Conservation (phyloP, 352 stramenopile genomes). For the Pythium guiyangense region DNA sequence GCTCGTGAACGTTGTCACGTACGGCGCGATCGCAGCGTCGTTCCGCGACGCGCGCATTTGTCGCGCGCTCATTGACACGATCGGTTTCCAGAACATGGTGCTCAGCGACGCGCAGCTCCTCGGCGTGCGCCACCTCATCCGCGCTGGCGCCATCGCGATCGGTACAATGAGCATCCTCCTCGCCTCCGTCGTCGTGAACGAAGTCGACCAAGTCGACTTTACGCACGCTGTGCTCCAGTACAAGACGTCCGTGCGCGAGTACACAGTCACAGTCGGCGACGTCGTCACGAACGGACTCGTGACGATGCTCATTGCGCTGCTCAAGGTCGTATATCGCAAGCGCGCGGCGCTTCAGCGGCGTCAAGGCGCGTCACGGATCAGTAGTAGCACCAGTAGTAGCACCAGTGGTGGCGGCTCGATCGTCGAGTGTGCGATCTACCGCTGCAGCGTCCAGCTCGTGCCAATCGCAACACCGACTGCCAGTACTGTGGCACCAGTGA, state of each 20-base stretch:
- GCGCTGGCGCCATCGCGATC: conserved; percentile 9
- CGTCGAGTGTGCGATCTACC: conserved; percentile 23
- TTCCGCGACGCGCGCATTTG: conserved; percentile 19
- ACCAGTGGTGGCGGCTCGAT: not conserved
- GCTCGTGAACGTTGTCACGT: conserved; percentile 10
- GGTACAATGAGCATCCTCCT: conserved; percentile 17
- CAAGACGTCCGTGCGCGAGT: conserved; percentile 8
- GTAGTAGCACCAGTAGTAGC: no score
- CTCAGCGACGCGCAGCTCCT: no score
- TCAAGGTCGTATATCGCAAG: conserved; percentile 24
- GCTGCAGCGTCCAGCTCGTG: conserved; percentile 3
- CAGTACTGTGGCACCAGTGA: not conserved
- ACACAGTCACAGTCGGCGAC: conserved; percentile 16
- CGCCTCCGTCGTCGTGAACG: conserved; percentile 20
- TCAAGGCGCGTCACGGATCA: not conserved
- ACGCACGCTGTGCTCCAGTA: conserved; percentile 10
- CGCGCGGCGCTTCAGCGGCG: conserved; percentile 6
- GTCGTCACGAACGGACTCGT: conserved; percentile 22
- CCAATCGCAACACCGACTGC: not conserved
- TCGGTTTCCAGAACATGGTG: conserved; percentile 29
- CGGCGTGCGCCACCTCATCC: conserved; percentile 9
- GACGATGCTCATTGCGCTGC: conserved; percentile 18
- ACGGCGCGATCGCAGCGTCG: conserved; percentile 10
- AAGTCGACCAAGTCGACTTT: conserved; percentile 8
- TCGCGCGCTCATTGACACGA: conserved; percentile 21